Percentiles rank a stretch among this genome's conserved stretches.
Evolutionary conservation across 1,284 basidiomycete genomes (phyloP).

Genomic region (Laetiporus sulphureus): DNA sequence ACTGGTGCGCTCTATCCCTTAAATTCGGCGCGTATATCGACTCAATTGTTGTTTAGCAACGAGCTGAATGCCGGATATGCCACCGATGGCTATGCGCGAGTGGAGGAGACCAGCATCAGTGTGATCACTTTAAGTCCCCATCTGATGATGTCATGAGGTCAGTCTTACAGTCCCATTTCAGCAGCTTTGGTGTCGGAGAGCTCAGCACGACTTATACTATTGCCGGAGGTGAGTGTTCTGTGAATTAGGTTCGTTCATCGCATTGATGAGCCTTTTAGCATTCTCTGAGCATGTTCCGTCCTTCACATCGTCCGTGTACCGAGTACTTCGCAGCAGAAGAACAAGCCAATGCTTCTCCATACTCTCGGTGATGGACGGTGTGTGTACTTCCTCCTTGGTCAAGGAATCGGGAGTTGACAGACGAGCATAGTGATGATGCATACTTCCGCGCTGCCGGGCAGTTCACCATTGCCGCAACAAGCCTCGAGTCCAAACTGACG

Average conservation of each 20-base stretch:
- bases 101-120: conserved; percentile 68
- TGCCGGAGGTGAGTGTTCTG: conserved; percentile 46
- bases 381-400: conserved; percentile 4
- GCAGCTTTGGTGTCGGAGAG: conserved; percentile 89
- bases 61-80: conserved; percentile 88
- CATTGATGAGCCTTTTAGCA: conserved; percentile 31
- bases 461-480: conserved; percentile 68
- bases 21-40: not conserved
- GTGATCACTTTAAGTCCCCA: no score
- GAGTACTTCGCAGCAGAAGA: conserved; percentile 65
- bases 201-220: conserved; percentile 79
- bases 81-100: conserved; percentile 90
- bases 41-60: conserved; percentile 45
- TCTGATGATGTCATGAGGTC: no score
- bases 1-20: conserved; percentile 46
- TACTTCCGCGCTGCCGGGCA: conserved; percentile 75
- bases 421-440: conserved; percentile 53
- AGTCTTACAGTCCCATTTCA: conserved; percentile 8
- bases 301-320: conserved; percentile 90
- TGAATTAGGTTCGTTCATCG: not conserved
- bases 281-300: conserved; percentile 86
- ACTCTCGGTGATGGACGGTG: conserved; percentile 82
- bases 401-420: not conserved
- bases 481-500: conserved; percentile 43
- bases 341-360: conserved; percentile 72